Evolutionary conservation across 441 rosid genomes (phyloP).

Genomic region (Adansonia gregorii): DNA sequence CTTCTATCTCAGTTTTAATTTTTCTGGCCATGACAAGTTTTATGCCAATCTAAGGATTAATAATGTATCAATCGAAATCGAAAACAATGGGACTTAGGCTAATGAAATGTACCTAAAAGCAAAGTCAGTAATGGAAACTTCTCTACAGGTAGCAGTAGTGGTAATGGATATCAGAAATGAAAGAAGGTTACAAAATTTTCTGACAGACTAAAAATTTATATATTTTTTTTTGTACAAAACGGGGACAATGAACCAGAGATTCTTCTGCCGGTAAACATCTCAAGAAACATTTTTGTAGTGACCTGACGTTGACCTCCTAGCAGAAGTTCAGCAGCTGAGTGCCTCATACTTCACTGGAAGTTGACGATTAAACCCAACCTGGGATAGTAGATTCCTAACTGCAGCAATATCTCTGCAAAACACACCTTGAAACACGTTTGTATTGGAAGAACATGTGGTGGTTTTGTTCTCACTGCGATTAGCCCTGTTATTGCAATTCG

Average conservation of each 20-base stretch:
- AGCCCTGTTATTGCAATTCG: conserved; percentile 29
- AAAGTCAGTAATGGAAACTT: conserved; percentile 31
- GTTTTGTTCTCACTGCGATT: conserved; percentile 30
- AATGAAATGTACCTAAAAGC: not conserved
- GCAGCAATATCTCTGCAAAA: conserved; percentile 83
- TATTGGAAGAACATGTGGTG: conserved; percentile 34
- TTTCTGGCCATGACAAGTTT: not conserved
- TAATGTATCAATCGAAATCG: not conserved
- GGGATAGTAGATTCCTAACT: conserved; percentile 70
- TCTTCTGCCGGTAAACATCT: conserved; percentile 46
- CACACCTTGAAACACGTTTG: conserved; percentile 73
- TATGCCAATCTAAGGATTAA: not conserved
- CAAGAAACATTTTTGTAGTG: conserved; percentile 19
- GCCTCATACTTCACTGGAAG: conserved; percentile 82
- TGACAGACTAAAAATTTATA: conserved; percentile 34
- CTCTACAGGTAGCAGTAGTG: conserved; percentile 41
- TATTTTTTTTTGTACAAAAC: conserved; percentile 44
- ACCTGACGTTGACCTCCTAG: not conserved
- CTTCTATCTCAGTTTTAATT: not conserved
- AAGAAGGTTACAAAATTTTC: conserved; percentile 64
- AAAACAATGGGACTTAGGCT: not conserved
- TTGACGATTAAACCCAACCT: conserved; percentile 78
- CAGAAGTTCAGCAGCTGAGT: conserved; percentile 64
- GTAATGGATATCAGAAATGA: conserved; percentile 8
- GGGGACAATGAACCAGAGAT: conserved; percentile 42